Base-by-base conservation (phyloP, 306 rosid species). In the Argentina anserina region DNA sequence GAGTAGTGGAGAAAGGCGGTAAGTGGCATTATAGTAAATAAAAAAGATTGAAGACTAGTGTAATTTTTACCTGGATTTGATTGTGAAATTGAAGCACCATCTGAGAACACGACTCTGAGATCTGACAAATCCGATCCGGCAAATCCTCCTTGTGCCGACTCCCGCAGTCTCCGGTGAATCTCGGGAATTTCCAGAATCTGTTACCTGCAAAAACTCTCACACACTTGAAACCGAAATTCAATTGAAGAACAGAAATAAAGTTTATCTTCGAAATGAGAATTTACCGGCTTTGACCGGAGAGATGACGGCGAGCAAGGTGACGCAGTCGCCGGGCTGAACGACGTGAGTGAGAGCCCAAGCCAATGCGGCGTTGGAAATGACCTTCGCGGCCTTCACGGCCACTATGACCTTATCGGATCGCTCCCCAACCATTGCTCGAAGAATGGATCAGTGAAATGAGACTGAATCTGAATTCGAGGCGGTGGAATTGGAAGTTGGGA, bases 311-410 rank as follows among this genome's bases (percentile, higher is more conserved):
- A 94, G 92, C 25, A 94, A 82, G 11, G 97, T 91, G 45, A 94
- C 86, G 67, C 89, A 80, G 59, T 91, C 95, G 70, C 84, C 83
- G 68, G 89, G 91, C 52, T 83, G 95, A 75, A 84, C 93, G 39
- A 94, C 90, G 70, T 94, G 96, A 75, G 93, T 86, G 70, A 94
- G 95, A 25, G 96, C 99, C 99, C 97, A 94, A 6, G 89, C 89
- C 68, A 94, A 82, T 49, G 96, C 86, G 28, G 87, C 37, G 75
- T 87, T 91, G 56, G 95, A 89, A 67, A 94, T 87, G 74, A 84
- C 80, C 75, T 75, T 90, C 85, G 87, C 97, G 3, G 95, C 97
- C 74, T 88, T 94, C 40, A 91, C 88, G 14, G 99, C 97, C 28
- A 88, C 96, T 4, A 94, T 74, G 40, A 94, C 99, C 67, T 90